phyloP scores from a whole-genome alignment of 768 basidiomycete species.

The Termitomyces sp. region DNA sequence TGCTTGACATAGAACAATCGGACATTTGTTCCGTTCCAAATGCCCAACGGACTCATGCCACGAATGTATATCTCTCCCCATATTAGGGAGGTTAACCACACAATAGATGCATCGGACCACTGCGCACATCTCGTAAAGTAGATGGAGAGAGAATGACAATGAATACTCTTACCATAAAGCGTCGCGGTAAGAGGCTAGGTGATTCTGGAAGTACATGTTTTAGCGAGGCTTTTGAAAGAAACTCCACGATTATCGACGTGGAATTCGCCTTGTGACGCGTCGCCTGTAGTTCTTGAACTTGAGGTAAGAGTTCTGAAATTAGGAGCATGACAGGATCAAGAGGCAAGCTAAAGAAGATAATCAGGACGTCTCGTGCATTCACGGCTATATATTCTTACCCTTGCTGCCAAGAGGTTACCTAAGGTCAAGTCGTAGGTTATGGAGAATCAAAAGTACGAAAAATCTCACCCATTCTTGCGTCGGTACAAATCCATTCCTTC shows the following conservation, averaged over 20 bases:
- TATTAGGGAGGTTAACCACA: slow-evolving; percentile 90
- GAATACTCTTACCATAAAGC: slow-evolving; percentile 61
- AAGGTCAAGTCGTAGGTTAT: not conserved
- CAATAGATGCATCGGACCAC: slow-evolving; percentile 90
- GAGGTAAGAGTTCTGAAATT: slow-evolving; percentile 84
- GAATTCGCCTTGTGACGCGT: slow-evolving; percentile 59
- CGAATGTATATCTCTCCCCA: slow-evolving; percentile 97
- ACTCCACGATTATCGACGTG: slow-evolving; percentile 65
- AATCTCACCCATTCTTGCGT: slow-evolving; percentile 95
- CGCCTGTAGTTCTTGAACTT: slow-evolving; percentile 75
- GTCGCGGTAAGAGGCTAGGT: slow-evolving; percentile 60
- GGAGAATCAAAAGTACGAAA: not conserved
- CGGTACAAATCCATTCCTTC: slow-evolving; percentile 89
- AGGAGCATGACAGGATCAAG: slow-evolving; percentile 83
- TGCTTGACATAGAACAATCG: slow-evolving; percentile 91
- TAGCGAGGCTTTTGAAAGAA: slow-evolving; percentile 66
- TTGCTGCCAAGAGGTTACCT: slow-evolving; percentile 95
- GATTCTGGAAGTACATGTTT: slow-evolving; percentile 68
- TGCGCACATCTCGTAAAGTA: slow-evolving; percentile 22
- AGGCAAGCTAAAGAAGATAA: slow-evolving; percentile 54
- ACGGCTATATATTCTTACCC: slow-evolving; percentile 46
- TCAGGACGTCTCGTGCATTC: not conserved
- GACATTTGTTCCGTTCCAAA: slow-evolving; percentile 90
- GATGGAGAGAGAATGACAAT: not conserved
- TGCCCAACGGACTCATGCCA: slow-evolving; percentile 78